A percentile compares a stretch with the other conserved stretches of the same genome.
Conservation (phyloP, 495 filamentous ascomycete species). For the Xylaria telfairii region DNA sequence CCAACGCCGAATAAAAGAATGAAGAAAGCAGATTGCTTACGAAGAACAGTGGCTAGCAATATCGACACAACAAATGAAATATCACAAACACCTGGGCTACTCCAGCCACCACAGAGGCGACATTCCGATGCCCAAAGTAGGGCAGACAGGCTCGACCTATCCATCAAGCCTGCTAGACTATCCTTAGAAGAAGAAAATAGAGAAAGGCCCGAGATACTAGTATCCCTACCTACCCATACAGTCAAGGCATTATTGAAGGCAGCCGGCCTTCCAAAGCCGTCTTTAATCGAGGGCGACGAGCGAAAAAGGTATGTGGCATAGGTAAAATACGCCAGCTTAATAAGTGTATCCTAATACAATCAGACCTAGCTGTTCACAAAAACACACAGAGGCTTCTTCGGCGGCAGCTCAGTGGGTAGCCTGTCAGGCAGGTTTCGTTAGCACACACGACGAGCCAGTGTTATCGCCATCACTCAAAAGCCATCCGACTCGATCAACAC, state of each 20-base stretch:
- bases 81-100: neutral
- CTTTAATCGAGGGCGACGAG: constrained; percentile 2
- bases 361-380: neutral
- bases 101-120: constrained; percentile 7
- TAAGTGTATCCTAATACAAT: neutral
- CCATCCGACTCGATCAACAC: constrained; percentile 20
- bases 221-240: neutral
- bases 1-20: neutral
- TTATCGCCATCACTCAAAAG: constrained; percentile 11
- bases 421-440: constrained; percentile 18
- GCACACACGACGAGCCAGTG: constrained; percentile 12
- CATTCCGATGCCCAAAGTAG: constrained; percentile 16
- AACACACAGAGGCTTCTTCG: constrained; percentile 3
- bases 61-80: neutral
- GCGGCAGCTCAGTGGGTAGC: constrained; percentile 23
- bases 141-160: neutral
- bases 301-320: neutral
- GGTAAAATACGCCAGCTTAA: neutral
- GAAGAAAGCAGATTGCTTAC: constrained; percentile 7
- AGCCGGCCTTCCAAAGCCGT: neutral
- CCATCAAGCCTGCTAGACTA: neutral
- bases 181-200: neutral
- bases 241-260: constrained; percentile 7
- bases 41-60: constrained; percentile 12
- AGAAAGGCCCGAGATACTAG: constrained; percentile 5